These are phyloP conservation scores for Pythium dissimile DNA, from an alignment of 352 stramenopile genomes.

Conservation along the genomic window DNA sequence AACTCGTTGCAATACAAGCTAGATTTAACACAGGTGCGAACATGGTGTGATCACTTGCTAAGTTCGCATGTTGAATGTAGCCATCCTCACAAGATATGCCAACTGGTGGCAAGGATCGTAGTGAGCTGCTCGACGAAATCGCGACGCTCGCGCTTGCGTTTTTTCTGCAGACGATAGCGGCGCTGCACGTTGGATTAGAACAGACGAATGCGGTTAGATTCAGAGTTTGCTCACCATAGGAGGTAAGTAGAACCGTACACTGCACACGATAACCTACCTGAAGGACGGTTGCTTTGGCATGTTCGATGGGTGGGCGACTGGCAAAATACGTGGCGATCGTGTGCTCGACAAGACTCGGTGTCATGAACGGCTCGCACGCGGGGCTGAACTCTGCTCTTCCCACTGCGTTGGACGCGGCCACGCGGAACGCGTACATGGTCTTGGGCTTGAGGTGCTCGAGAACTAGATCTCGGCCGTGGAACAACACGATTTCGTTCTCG, in stretches of 20 bases:
- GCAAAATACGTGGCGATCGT: slow-evolving; percentile 62
- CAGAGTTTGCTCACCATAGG: too few species aligned
- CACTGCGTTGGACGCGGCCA: slow-evolving; percentile 44
- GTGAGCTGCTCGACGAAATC: slow-evolving; percentile 7
- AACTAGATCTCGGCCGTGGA: slow-evolving; percentile 26
- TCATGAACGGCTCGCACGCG: slow-evolving; percentile 30
- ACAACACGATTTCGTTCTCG: slow-evolving; percentile 45
- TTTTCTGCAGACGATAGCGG: slow-evolving; percentile 14
- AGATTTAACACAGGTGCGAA: background rate
- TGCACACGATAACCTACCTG: slow-evolving; percentile 21
- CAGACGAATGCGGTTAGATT: too few species aligned
- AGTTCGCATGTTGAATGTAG: background rate
- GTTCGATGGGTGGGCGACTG: slow-evolving; percentile 40
- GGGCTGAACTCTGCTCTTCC: slow-evolving; percentile 37
- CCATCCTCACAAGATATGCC: slow-evolving; percentile 17
- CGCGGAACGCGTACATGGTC: slow-evolving; percentile 48
- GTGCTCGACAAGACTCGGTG: slow-evolving; percentile 65
- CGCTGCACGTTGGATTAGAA: slow-evolving; percentile 1
- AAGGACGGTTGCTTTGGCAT: slow-evolving; percentile 44
- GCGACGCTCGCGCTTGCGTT: background rate
- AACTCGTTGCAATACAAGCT: background rate
- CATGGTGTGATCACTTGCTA: background rate
- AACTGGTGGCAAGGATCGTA: background rate
- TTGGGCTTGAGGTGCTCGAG: slow-evolving; percentile 53
- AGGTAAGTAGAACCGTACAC: too few species aligned